phyloP scores from a whole-genome alignment of 495 filamentous ascomycete species.

The Trichoderma asperelloides region DNA sequence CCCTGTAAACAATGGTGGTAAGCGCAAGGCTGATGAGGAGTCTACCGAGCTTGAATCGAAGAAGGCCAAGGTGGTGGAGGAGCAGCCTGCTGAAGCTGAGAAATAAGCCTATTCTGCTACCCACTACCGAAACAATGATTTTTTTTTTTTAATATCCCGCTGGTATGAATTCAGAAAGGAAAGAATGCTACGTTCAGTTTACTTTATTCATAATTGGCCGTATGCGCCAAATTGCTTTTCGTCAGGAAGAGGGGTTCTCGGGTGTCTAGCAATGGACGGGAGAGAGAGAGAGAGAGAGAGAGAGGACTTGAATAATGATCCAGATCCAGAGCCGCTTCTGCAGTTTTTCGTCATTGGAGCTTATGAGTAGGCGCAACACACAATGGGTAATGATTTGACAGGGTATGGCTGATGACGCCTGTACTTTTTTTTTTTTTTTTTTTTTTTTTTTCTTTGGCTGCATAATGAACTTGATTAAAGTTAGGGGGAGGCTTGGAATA shows the following conservation, averaged over 20 bases:
- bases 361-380: too few species aligned
- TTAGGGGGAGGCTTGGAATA: not conserved
- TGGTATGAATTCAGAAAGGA: not conserved
- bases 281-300: too few species aligned
- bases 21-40: constrained; percentile 35
- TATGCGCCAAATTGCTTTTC: not conserved
- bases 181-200: not conserved
- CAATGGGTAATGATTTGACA: too few species aligned
- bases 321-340: too few species aligned
- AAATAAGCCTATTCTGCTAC: not conserved
- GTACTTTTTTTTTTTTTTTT: not conserved
- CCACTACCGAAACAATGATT: not conserved
- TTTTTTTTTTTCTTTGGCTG: not conserved
- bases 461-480: too few species aligned
- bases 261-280: not conserved
- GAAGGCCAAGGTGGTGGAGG: constrained; percentile 9
- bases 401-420: not conserved
- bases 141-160: not conserved
- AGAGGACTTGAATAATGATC: too few species aligned
- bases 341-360: too few species aligned
- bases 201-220: not conserved
- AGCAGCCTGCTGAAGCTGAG: not conserved
- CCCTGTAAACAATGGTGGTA: constrained; percentile 21
- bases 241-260: not conserved
- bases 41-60: constrained; percentile 13